Percentiles rank a stretch among this genome's conserved stretches.
Evolutionary conservation across 768 basidiomycete genomes (phyloP).

Genomic region (Lactifluus volemus): DNA sequence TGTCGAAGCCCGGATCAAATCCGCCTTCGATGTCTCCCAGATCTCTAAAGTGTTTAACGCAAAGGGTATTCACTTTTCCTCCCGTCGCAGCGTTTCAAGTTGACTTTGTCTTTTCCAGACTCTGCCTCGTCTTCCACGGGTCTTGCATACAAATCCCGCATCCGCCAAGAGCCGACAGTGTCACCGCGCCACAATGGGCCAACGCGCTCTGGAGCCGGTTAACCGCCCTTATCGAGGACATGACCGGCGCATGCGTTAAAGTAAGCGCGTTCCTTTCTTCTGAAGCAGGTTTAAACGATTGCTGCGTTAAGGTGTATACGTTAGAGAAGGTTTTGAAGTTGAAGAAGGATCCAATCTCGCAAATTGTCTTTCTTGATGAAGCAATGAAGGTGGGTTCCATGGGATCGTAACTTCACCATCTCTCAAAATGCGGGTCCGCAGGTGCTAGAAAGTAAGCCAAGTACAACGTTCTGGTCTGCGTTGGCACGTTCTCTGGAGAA

Average conservation of each 20-base stretch:
- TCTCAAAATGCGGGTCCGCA: conserved; percentile 24
- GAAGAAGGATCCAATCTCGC: conserved; percentile 76
- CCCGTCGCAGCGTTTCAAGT: neutral
- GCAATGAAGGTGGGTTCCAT: conserved; percentile 70
- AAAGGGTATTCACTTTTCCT: conserved; percentile 45
- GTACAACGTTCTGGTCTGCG: conserved; percentile 83
- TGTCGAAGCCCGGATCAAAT: conserved; percentile 71
- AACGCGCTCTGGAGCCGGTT: conserved; percentile 74
- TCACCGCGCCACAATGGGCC: conserved; percentile 82
- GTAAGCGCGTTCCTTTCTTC: conserved; percentile 27
- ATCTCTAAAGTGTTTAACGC: conserved; percentile 79
- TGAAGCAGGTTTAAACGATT: neutral
- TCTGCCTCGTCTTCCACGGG: conserved; percentile 25
- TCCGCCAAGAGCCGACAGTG: conserved; percentile 87
- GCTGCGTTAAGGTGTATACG: conserved; percentile 64
- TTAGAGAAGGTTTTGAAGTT: conserved; percentile 88
- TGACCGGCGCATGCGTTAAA: conserved; percentile 89
- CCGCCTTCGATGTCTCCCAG: conserved; percentile 77
- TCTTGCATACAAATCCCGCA: conserved; percentile 71
- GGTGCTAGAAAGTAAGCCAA: conserved; percentile 87
- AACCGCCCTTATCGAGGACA: conserved; percentile 77
- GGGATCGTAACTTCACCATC: neutral
- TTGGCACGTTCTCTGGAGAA: conserved; percentile 75
- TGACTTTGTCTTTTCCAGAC: conserved; percentile 20
- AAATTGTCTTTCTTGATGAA: conserved; percentile 80